Percentiles rank a stretch among this genome's conserved stretches.
These are phyloP conservation scores for Lathyrus aphaca DNA, from an alignment of 306 rosid species.

Conservation along the genomic window DNA sequence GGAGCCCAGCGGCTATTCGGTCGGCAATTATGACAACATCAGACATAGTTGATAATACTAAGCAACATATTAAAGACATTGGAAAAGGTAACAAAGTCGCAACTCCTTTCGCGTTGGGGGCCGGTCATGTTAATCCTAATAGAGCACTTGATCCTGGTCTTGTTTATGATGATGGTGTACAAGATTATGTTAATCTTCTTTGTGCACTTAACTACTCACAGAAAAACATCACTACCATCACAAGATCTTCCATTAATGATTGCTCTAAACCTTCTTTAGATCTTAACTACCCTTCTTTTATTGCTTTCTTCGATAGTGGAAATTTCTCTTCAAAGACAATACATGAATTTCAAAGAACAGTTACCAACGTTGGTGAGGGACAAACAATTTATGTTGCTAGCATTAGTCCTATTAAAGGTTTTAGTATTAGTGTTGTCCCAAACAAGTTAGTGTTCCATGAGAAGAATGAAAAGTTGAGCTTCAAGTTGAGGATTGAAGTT, in stretches of 20 bases:
- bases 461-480: slow-evolving; percentile 50
- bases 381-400: slow-evolving; percentile 48
- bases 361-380: slow-evolving; percentile 61
- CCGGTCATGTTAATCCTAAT: slow-evolving; percentile 81
- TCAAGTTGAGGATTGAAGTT: slow-evolving; percentile 51
- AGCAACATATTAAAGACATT: slow-evolving; percentile 49
- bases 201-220: slow-evolving; percentile 63
- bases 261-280: slow-evolving; percentile 59
- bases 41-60: slow-evolving; percentile 50
- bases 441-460: slow-evolving; percentile 47
- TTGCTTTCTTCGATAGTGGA: slow-evolving; percentile 45
- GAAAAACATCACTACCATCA: slow-evolving; percentile 51
- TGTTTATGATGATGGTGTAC: slow-evolving; percentile 50
- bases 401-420: slow-evolving; percentile 44
- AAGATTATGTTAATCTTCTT: slow-evolving; percentile 70
- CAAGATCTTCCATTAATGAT: slow-evolving; percentile 40
- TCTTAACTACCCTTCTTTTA: slow-evolving; percentile 81
- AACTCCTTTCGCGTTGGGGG: slow-evolving; percentile 66
- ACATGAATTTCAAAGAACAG: slow-evolving; percentile 54
- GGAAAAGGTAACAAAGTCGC: slow-evolving; percentile 51
- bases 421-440: slow-evolving; percentile 49
- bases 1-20: slow-evolving; percentile 81
- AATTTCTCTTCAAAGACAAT: background rate
- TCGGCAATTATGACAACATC: slow-evolving; percentile 86
- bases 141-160: slow-evolving; percentile 75